Evolutionary conservation across 1,284 basidiomycete species (phyloP), one percentile per base, ranked within the genome.

Genomic region (Trametes polyzona): DNA sequence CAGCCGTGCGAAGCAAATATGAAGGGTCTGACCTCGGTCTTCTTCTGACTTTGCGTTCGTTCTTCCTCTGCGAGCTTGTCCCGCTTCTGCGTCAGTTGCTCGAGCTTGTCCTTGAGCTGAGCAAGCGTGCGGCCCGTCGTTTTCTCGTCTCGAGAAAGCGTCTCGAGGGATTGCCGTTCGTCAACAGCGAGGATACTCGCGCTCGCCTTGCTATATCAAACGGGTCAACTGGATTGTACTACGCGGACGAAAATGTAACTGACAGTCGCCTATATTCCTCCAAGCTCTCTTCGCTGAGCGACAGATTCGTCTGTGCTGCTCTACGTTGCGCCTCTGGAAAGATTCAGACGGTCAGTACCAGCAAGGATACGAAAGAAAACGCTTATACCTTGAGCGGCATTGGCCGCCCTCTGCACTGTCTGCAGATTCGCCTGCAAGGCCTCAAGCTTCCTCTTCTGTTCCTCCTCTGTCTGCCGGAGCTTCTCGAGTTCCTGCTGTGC

Each of bases 181-280:
- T 88, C 83, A 0, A 95, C 87, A 0, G 92, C 95, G 39, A 90
- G 82, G 2, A 89, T 76, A 59, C 87, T 92, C 6, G 94, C 90
- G 23, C 81, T 76, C 0, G 87, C 86, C 77, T 94, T 94, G 39
- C 92, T 94, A 61, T 42, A 11, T 44, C 8, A 44, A 11, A 55
- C 52, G 37, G 44, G 24, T 39, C 4, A 37, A 14, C 21, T 4
- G 24, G 32, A 23, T 33, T 16, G 4, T 3, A 36, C 26, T 17
- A 6, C 40, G 12, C 2, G 19, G 21, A 30, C 12, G 16, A 8
- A 6, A 32, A 16, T 7, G 52, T 35, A 4, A 47, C 89, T 65
- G 61, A 95, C 91, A 97, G 76, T 68, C 82, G 76, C 35, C 90
- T 89, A 73, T 99, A 99, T 68, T 97, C 91, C 44, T 90, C 87